These are phyloP conservation scores for Cladosporium austrohemisphaericum DNA, from an alignment of 2,329 filamentous ascomycete genomes.

Conservation along the genomic window DNA sequence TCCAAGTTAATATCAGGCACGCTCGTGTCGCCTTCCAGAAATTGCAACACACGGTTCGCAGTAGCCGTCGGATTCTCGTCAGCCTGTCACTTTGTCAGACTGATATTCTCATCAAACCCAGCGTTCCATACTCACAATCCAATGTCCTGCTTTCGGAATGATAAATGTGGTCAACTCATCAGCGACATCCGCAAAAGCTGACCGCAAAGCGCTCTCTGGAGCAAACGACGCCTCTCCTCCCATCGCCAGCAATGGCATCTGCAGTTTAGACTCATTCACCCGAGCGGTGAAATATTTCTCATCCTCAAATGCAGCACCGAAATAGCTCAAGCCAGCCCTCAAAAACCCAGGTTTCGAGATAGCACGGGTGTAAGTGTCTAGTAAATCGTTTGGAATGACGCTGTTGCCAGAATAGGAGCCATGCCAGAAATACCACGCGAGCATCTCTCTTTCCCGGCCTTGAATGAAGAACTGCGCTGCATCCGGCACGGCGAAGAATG, in stretches of 20 bases:
- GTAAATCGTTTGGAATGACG: slow-evolving; percentile 37
- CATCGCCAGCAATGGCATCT: slow-evolving; percentile 32
- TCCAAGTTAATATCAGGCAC: slow-evolving; percentile 20
- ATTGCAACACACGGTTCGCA: slow-evolving; percentile 20
- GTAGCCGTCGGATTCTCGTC: slow-evolving; percentile 27
- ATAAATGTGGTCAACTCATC: slow-evolving; percentile 30
- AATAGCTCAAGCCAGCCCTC: slow-evolving; percentile 39
- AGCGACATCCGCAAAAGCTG: slow-evolving; percentile 24
- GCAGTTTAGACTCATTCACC: slow-evolving; percentile 26
- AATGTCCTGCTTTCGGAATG: slow-evolving; percentile 39
- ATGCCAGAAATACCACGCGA: slow-evolving; percentile 49
- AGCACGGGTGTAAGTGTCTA: slow-evolving; percentile 38
- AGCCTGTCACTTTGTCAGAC: slow-evolving; percentile 17
- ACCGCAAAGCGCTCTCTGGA: slow-evolving; percentile 18
- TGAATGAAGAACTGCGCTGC: slow-evolving; percentile 46
- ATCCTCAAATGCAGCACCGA: slow-evolving; percentile 36
- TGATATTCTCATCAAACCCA: background rate
- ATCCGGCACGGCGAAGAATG: slow-evolving; percentile 48
- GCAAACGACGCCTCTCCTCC: slow-evolving; percentile 37
- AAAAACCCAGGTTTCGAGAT: slow-evolving; percentile 46
- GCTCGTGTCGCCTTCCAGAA: slow-evolving; percentile 20
- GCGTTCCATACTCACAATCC: slow-evolving; percentile 25
- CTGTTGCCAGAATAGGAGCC: slow-evolving; percentile 40
- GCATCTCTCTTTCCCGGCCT: slow-evolving; percentile 41
- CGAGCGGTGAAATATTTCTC: slow-evolving; percentile 36